Evolutionary conservation across 768 basidiomycete genomes (phyloP), one percentile per base, ranked within the genome.

Genomic region (Botryobasidium botryosum): DNA sequence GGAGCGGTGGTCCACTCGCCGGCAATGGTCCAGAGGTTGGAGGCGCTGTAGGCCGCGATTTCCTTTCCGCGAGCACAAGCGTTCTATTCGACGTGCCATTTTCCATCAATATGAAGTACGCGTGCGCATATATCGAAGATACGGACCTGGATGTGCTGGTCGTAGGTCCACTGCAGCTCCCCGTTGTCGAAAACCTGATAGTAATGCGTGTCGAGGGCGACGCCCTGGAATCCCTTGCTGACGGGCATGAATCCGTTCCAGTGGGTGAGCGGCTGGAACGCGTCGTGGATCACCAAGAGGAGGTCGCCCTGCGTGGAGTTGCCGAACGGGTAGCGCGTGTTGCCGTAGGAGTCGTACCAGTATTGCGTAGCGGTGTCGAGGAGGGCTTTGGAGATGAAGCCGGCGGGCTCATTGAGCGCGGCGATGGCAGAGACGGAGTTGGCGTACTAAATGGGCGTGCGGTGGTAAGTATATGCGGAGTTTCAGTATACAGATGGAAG

Each of bases 31-130:
- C 83, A 88, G 25, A 88, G 68, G 50, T 77, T 76, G 7, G 72
- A 67, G 5, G 62, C 48, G 5, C 71, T 65, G 52, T 74, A 76
- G 17, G 55, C 52, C 0, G 69, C 56, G 4, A 86, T 65, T 1
- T 62, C 53, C 7, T 64, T 60, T 10, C 61, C 65, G 28, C 62
- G 57, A 40, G 51, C 51, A 53, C 84, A 87, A 3, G 77, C 79
- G 2, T n/a, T n/a, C n/a, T n/a, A n/a, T n/a, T 62, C 91, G 87
- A 31, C 87, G 86, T 18, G 87, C 84, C 35, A 88, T 66, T 15
- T 72, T 67, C 87, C 82, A 87, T 23, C 50, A 77, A 75, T 8
- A 72, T 67, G 52, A 75, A 77, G 18, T 55, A 52, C 0, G 68
- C 56, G 5, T 85, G 65, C 1, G 62, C 53, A 7, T 64, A 61